Conservation (phyloP, 202 grass and related monocot species). For the Hordeum pubiflorum region DNA sequence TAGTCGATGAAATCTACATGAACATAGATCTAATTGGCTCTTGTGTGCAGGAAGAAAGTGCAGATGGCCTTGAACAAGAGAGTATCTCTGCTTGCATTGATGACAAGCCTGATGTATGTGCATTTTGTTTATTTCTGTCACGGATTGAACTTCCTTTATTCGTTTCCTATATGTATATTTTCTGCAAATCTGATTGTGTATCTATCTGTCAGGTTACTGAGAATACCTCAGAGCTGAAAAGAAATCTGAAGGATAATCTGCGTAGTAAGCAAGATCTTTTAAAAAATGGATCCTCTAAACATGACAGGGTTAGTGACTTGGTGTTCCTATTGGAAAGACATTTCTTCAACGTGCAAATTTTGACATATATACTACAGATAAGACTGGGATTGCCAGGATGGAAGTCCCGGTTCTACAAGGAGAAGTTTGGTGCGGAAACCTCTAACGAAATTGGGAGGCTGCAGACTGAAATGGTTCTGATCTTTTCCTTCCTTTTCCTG, state of each 20-base stretch:
- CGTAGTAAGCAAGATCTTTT: conserved; percentile 34
- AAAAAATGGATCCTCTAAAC: conserved; percentile 27
- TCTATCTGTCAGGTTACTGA: conserved; percentile 15
- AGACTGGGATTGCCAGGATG: conserved; percentile 29
- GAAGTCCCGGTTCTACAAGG: conserved; percentile 48
- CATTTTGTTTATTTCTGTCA: not conserved
- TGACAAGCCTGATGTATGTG: conserved; percentile 28
- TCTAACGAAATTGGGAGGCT: conserved; percentile 25
- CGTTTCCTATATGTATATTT: not conserved
- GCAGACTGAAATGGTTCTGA: conserved; percentile 28
- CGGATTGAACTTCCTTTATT: not conserved
- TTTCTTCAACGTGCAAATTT: not conserved
- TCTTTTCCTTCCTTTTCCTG: not conserved
- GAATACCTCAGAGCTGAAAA: conserved; percentile 38
- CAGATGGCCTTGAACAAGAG: not conserved
- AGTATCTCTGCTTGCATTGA: not conserved
- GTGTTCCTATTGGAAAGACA: not conserved
- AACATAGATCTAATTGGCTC: not conserved
- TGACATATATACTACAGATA: conserved; percentile 40
- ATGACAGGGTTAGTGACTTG: conserved; percentile 24
- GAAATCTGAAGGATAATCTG: conserved; percentile 31
- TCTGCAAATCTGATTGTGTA: not conserved
- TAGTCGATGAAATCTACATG: not conserved
- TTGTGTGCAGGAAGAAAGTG: conserved; percentile 19
- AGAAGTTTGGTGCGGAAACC: conserved; percentile 33